phyloP scores from a whole-genome alignment of 1,284 basidiomycete genomes.

The Kwoniella shivajii region DNA sequence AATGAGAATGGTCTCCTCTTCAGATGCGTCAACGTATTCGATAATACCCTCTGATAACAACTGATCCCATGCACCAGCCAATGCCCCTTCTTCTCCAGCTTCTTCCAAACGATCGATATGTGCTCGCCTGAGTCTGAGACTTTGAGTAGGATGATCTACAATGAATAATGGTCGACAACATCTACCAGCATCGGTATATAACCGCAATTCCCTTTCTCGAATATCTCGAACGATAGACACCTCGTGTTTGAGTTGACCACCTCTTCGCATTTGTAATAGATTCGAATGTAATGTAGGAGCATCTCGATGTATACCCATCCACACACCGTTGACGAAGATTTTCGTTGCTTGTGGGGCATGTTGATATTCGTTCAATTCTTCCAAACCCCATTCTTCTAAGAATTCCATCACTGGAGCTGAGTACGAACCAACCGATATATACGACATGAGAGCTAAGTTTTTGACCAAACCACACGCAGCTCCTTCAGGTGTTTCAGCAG shows the following conservation, averaged over 20 bases:
- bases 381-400: slow-evolving; percentile 96
- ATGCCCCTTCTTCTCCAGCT: slow-evolving; percentile 61
- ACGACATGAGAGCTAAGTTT: slow-evolving; percentile 96
- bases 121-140: slow-evolving; percentile 79
- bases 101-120: slow-evolving; percentile 64
- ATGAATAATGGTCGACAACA: slow-evolving; percentile 97
- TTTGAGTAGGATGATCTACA: slow-evolving; percentile 77
- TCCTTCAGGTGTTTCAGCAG: slow-evolving; percentile 98
- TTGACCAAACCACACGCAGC: slow-evolving; percentile 99
- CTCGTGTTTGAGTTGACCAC: slow-evolving; percentile 94
- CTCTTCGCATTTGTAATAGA: slow-evolving; percentile 86
- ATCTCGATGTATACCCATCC: slow-evolving; percentile 99
- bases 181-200: slow-evolving; percentile 96
- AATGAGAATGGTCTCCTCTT: slow-evolving; percentile 99
- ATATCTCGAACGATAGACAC: slow-evolving; percentile 97
- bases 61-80: slow-evolving; percentile 73
- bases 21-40: slow-evolving; percentile 95
- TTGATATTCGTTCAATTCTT: slow-evolving; percentile 86
- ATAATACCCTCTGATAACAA: slow-evolving; percentile 86
- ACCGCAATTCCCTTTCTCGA: slow-evolving; percentile 86
- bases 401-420: slow-evolving; percentile 98
- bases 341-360: slow-evolving; percentile 86
- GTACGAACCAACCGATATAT: slow-evolving; percentile 95
- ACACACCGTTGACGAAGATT: slow-evolving; percentile 98
- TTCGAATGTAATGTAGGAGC: slow-evolving; percentile 90